A percentile compares a stretch with the other conserved stretches of the same genome.
Evolutionary conservation across 176 grass and related monocot genomes (phyloP).

Genomic region (barley (Hordeum vulgare)): DNA sequence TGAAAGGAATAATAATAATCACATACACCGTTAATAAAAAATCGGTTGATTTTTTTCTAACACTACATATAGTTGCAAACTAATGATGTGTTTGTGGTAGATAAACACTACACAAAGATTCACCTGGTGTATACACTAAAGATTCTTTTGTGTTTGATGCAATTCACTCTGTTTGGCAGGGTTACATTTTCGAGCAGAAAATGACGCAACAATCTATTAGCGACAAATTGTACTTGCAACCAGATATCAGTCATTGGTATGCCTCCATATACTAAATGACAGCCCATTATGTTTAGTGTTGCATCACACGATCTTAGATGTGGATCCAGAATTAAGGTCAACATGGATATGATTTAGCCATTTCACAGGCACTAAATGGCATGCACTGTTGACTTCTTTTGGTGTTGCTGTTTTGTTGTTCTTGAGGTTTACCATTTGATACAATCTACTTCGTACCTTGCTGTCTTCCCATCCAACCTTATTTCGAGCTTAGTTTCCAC

Average conservation of each 20-base stretch:
- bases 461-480: constrained; percentile 7
- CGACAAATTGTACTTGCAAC: constrained; percentile 59
- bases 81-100: not conserved
- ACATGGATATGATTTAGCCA: not conserved
- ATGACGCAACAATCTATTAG: constrained; percentile 52
- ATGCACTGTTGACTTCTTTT: not conserved
- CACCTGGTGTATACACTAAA: not conserved
- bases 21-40: not conserved
- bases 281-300: not conserved
- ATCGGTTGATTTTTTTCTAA: not conserved
- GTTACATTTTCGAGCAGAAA: constrained; percentile 80
- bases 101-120: not conserved
- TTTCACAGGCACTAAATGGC: not conserved
- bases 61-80: not conserved
- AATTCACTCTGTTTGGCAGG: constrained; percentile 42
- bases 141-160: not conserved
- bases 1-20: not conserved
- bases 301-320: not conserved
- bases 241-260: constrained; percentile 70
- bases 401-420: not conserved
- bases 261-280: not conserved
- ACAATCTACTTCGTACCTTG: not conserved
- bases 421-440: constrained; percentile 6
- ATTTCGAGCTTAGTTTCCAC: not conserved
- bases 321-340: not conserved